These are phyloP conservation scores for Clathrus columnatus DNA, from an alignment of 768 basidiomycete genomes.

Conservation along the genomic window DNA sequence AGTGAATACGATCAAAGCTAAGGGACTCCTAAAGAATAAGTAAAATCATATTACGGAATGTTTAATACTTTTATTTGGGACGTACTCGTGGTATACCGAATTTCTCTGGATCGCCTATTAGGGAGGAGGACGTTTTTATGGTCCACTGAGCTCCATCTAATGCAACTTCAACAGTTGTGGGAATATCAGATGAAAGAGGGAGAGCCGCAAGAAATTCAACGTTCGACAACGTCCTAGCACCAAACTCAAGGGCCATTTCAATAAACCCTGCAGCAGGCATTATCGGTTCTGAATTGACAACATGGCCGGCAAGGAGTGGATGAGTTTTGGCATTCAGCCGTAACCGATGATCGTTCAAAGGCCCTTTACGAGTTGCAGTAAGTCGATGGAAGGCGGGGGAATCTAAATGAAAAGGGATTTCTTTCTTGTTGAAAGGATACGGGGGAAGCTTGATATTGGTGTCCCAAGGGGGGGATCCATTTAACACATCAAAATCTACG, in stretches of 20 bases:
- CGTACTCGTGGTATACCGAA: neutral
- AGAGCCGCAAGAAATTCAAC: slow-evolving; percentile 19
- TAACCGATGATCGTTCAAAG: slow-evolving; percentile 28
- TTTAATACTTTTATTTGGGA: neutral
- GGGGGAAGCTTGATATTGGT: slow-evolving; percentile 18
- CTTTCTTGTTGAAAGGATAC: slow-evolving; percentile 26
- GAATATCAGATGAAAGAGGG: slow-evolving; percentile 17
- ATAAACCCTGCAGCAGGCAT: slow-evolving; percentile 39
- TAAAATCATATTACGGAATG: slow-evolving; percentile 12
- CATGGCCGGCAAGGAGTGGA: slow-evolving; percentile 35
- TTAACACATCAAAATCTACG: slow-evolving; percentile 25
- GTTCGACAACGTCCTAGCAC: slow-evolving; percentile 20
- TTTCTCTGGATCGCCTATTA: neutral
- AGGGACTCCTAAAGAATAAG: slow-evolving; percentile 5
- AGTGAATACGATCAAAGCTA: neutral
- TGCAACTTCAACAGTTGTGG: slow-evolving; percentile 14
- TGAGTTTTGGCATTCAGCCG: slow-evolving; percentile 29
- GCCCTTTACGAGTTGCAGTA: slow-evolving; percentile 22
- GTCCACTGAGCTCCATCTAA: slow-evolving; percentile 17
- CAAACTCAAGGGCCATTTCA: slow-evolving; percentile 31
- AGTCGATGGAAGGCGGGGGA: slow-evolving; percentile 14
- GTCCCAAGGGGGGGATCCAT: slow-evolving; percentile 14
- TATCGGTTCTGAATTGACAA: slow-evolving; percentile 36
- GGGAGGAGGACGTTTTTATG: slow-evolving; percentile 17
- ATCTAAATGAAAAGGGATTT: slow-evolving; percentile 17